Conservation (phyloP, 352 stramenopile genomes). For the Phytophthora aleatoria region DNA sequence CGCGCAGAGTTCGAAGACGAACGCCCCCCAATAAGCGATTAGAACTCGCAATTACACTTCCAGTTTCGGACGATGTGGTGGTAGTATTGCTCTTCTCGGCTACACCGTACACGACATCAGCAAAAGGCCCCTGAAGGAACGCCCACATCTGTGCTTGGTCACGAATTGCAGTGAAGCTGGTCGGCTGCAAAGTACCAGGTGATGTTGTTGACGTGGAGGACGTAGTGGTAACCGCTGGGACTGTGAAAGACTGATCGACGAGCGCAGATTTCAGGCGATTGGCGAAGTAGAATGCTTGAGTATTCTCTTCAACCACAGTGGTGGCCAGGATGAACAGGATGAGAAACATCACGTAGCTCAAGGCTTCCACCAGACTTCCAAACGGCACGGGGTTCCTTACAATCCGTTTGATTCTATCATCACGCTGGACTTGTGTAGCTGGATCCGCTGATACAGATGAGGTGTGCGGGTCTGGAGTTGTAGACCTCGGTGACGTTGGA, state of each 20-base stretch:
- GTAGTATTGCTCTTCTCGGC: slow-evolving; percentile 18
- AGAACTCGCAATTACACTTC: slow-evolving; percentile 48
- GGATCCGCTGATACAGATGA: slow-evolving; percentile 11
- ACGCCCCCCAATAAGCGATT: slow-evolving; percentile 62
- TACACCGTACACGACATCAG: slow-evolving; percentile 55
- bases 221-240: slow-evolving; percentile 15
- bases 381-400: slow-evolving; percentile 45
- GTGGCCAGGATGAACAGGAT: slow-evolving; percentile 63
- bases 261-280: slow-evolving; percentile 57
- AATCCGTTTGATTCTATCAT: slow-evolving; percentile 54
- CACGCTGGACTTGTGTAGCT: slow-evolving; percentile 21
- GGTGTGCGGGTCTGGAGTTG: slow-evolving; percentile 3
- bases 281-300: slow-evolving; percentile 68
- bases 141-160: slow-evolving; percentile 64
- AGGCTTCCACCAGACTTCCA: slow-evolving; percentile 54
- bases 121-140: slow-evolving; percentile 66
- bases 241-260: slow-evolving; percentile 52
- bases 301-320: slow-evolving; percentile 47
- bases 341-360: slow-evolving; percentile 57
- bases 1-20: slow-evolving; percentile 56
- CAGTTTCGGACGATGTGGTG: slow-evolving; percentile 8
- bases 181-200: slow-evolving; percentile 27
- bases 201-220: slow-evolving; percentile 20
- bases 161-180: slow-evolving; percentile 58
- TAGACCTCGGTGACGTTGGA: slow-evolving; percentile 16